Conservation (phyloP, 345 rosid species). For the Salix arbutifolia region DNA sequence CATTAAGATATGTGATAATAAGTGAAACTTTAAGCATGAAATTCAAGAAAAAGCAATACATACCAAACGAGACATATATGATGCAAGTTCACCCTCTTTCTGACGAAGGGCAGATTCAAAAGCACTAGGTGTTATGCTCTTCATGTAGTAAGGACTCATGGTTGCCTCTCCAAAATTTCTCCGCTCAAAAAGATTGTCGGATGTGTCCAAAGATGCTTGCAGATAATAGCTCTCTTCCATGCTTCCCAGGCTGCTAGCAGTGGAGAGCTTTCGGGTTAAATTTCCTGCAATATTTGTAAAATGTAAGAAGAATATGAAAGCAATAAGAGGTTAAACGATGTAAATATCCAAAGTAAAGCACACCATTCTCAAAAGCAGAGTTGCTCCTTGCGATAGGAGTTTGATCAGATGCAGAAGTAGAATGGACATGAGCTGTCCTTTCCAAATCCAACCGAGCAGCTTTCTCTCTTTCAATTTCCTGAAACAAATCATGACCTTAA, state of each 20-base stretch:
- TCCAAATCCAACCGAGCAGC: slow-evolving; percentile 82
- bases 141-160: slow-evolving; percentile 78
- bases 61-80: slow-evolving; percentile 98
- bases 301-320: slow-evolving; percentile 4
- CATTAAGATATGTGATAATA: background rate
- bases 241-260: slow-evolving; percentile 82
- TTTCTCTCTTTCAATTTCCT: slow-evolving; percentile 93
- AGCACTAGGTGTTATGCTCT: slow-evolving; percentile 90
- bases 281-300: slow-evolving; percentile 44
- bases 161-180: slow-evolving; percentile 61
- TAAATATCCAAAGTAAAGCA: slow-evolving; percentile 12
- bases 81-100: slow-evolving; percentile 98
- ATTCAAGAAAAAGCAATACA: slow-evolving; percentile 16
- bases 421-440: slow-evolving; percentile 51
- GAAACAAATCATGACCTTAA: slow-evolving; percentile 14
- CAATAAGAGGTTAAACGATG: slow-evolving; percentile 8
- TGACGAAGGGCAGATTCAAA: slow-evolving; percentile 93
- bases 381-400: slow-evolving; percentile 49
- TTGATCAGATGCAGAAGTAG: slow-evolving; percentile 54
- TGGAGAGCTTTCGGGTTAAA: slow-evolving; percentile 73
- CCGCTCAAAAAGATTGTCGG: slow-evolving; percentile 70
- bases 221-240: slow-evolving; percentile 96
- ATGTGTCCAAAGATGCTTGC: slow-evolving; percentile 87
- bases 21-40: background rate
- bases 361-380: slow-evolving; percentile 73